Percentiles rank a stretch among this genome's conserved stretches.
Conservation (phyloP, 2,329 filamentous ascomycete genomes). For the Amylocarpus encephaloides region DNA sequence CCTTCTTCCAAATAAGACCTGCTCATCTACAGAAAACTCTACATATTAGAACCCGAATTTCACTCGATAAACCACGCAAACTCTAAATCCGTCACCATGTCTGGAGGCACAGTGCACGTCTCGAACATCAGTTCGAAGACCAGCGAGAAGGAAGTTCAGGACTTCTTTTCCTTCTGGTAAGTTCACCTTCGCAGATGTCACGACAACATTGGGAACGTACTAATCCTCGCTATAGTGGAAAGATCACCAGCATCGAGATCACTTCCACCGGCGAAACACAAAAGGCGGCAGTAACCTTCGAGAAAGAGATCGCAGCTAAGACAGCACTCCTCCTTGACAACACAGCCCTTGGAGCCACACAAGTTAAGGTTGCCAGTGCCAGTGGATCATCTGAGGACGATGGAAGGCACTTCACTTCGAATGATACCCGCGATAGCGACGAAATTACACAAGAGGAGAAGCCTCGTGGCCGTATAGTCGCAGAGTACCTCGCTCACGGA, state of each 20-base stretch:
- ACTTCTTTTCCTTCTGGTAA: slow-evolving; percentile 97
- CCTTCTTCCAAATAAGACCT: not conserved
- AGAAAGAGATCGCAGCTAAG: slow-evolving; percentile 94
- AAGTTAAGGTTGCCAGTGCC: slow-evolving; percentile 68
- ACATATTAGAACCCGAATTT: slow-evolving; percentile 2
- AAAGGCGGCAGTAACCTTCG: slow-evolving; percentile 87
- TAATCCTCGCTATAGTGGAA: slow-evolving; percentile 55
- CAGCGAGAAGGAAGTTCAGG: slow-evolving; percentile 81
- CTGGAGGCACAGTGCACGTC: slow-evolving; percentile 65
- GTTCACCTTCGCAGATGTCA: slow-evolving; percentile 22
- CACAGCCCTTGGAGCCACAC: slow-evolving; percentile 82
- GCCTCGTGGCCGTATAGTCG: slow-evolving; percentile 84
- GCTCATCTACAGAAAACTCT: not conserved
- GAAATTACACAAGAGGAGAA: slow-evolving; percentile 94
- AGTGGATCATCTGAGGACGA: slow-evolving; percentile 57
- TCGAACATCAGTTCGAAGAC: slow-evolving; percentile 81
- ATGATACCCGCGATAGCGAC: slow-evolving; percentile 52
- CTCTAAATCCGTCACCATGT: slow-evolving; percentile 19
- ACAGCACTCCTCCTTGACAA: slow-evolving; percentile 95
- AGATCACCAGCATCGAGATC: slow-evolving; percentile 79
- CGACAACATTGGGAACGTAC: slow-evolving; percentile 18
- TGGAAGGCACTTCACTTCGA: slow-evolving; percentile 46
- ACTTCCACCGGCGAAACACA: slow-evolving; percentile 62
- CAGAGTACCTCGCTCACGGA: slow-evolving; percentile 93
- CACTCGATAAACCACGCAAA: not conserved